phyloP scores from a whole-genome alignment of 805 yeast species.

The Debaryomyces castellii region DNA sequence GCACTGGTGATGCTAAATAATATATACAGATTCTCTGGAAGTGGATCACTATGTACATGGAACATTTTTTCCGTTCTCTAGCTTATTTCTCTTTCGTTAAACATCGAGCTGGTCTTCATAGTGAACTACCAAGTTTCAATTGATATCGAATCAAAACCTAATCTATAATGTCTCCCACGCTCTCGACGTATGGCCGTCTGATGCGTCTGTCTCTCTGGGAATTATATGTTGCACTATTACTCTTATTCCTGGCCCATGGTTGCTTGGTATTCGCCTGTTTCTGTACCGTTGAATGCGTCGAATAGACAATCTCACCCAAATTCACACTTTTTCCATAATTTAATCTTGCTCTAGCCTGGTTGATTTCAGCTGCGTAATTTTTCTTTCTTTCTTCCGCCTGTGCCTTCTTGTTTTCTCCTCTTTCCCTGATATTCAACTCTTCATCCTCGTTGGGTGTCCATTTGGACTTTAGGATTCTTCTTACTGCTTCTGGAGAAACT shows the following conservation, averaged over 20 bases:
- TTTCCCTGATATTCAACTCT: slow-evolving; percentile 38
- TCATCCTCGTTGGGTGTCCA: slow-evolving; percentile 72
- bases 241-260: slow-evolving; percentile 9
- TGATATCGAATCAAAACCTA: slow-evolving; percentile 2
- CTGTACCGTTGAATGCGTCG: background rate
- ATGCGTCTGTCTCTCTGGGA: background rate
- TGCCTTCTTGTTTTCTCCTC: slow-evolving; percentile 46
- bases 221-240: slow-evolving; percentile 11
- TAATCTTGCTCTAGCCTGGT: slow-evolving; percentile 7
- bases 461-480: slow-evolving; percentile 73
- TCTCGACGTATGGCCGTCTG: slow-evolving; percentile 18
- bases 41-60: background rate
- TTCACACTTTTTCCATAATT: slow-evolving; percentile 8
- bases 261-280: slow-evolving; percentile 1
- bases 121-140: background rate
- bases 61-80: slow-evolving; percentile 1
- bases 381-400: slow-evolving; percentile 9
- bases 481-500: slow-evolving; percentile 77
- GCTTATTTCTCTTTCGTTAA: slow-evolving; percentile 3
- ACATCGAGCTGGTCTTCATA: background rate
- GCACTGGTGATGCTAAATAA: background rate
- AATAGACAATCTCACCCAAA: slow-evolving; percentile 4
- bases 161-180: slow-evolving; percentile 27
- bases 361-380: slow-evolving; percentile 8
- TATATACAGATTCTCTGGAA: background rate